Evolutionary conservation across 306 rosid species (phyloP).

Genomic region (Acacia melanoxylon): DNA sequence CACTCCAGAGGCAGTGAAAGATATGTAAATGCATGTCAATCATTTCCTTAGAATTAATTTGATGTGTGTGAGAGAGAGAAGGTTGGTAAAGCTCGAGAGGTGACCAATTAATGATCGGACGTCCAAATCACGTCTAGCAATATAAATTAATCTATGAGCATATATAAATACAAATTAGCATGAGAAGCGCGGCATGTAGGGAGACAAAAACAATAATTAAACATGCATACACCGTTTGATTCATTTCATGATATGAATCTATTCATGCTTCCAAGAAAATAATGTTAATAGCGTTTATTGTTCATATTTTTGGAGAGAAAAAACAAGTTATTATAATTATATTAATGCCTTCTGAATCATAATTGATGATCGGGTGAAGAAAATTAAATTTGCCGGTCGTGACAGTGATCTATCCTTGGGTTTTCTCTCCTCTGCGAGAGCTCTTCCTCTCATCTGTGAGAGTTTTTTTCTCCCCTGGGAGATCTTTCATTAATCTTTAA

Average conservation of each 20-base stretch:
- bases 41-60: neutral
- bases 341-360: neutral
- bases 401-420: neutral
- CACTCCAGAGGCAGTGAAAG: neutral
- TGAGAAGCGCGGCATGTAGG: neutral
- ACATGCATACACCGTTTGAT: neutral
- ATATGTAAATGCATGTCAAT: neutral
- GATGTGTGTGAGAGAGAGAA: neutral
- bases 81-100: neutral
- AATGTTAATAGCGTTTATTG: neutral
- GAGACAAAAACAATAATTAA: neutral
- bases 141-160: neutral
- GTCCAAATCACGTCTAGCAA: neutral
- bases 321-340: neutral
- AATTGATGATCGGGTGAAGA: neutral
- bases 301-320: neutral
- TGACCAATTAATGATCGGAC: neutral
- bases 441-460: no score
- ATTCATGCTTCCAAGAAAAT: neutral
- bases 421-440: no score
- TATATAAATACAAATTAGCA: neutral
- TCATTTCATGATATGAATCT: neutral
- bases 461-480: no score
- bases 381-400: neutral
- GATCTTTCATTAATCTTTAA: no score